phyloP scores from a whole-genome alignment of 768 basidiomycete species.

The Trametes coccinea region DNA sequence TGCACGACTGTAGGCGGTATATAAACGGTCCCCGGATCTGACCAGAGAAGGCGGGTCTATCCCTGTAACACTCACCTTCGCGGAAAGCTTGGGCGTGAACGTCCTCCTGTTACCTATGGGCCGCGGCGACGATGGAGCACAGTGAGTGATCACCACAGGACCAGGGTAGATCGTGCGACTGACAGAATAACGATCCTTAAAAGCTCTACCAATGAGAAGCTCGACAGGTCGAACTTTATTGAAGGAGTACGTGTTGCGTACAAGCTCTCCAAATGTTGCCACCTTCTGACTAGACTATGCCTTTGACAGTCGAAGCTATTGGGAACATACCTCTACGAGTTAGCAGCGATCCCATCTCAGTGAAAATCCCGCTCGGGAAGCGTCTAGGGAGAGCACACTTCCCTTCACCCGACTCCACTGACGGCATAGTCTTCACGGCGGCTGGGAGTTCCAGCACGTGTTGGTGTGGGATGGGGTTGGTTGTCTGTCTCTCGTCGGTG shows the following conservation, averaged over 20 bases:
- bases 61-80: slow-evolving; percentile 92
- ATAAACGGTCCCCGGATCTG: slow-evolving; percentile 74
- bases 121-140: slow-evolving; percentile 91
- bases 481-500: too few relatives aligned
- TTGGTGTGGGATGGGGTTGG: too few relatives aligned
- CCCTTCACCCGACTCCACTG: too few relatives aligned
- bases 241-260: slow-evolving; percentile 57
- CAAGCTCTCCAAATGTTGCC: too few relatives aligned
- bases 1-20: slow-evolving; percentile 43
- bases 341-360: too few relatives aligned
- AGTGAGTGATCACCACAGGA: slow-evolving; percentile 52
- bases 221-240: slow-evolving; percentile 88
- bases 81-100: slow-evolving; percentile 83
- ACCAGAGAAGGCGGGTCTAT: slow-evolving; percentile 95
- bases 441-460: too few relatives aligned
- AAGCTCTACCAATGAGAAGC: slow-evolving; percentile 93
- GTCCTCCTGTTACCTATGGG: slow-evolving; percentile 92
- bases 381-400: too few relatives aligned
- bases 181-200: not conserved
- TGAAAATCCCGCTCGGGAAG: not conserved
- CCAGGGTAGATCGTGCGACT: not conserved
- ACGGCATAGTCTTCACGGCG: too few relatives aligned
- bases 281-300: too few relatives aligned
- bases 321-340: too few relatives aligned
- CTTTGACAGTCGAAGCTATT: too few relatives aligned